Base-by-base conservation (phyloP, 2,329 filamentous ascomycete species). In the Colletotrichum gloeosporioides region DNA sequence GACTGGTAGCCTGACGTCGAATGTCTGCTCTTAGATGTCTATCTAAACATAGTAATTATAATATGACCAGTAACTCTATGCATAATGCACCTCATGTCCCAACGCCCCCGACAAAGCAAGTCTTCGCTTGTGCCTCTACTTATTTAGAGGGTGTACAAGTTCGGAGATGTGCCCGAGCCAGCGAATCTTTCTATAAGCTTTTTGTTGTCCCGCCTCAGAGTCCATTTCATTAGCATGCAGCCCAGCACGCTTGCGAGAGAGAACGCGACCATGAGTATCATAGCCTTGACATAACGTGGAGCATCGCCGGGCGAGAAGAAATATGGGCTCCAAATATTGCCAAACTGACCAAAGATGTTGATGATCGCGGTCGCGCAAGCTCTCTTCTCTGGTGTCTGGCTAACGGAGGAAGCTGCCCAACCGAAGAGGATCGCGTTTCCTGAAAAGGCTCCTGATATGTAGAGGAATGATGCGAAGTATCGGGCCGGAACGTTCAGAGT, bases 401-500 rank as follows among this genome's bases (percentile, higher is more conserved):
- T 81, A 5, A 85, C 78, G 0, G 82, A 81, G 3, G 79, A 80
- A 0, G 82, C 80, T 0, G 81, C 82, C 85, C 84, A 86, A 1
- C 80, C 81, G 7, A 81, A 83, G 0, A 85, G 80, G 1, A 85
- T 64, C 0, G 83, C 80, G 66, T 86, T 86, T 8, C 82, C 63
- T 6, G 69, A 59, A 12, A 72, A 72, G 53, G 22, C 39, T n/a
- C 69, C 69, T 2, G 82, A 0, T 81, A 66, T 80, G 69, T 83
- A 86, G 39, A 83, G 84, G 8, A 78, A 78, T 8, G 82, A 80
- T 22, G 69, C 69, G 25, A 77, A 93, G 32, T 72, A 92, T 34
- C 91, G 85, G 0, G 91, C 89, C 0, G 85, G 91, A 3, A 86
- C 87, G 15, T 84, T 82, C 0, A 87, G 89, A 0, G 91, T 93